Base-by-base conservation (phyloP, 441 rosid species). In the Croton laevigatus region DNA sequence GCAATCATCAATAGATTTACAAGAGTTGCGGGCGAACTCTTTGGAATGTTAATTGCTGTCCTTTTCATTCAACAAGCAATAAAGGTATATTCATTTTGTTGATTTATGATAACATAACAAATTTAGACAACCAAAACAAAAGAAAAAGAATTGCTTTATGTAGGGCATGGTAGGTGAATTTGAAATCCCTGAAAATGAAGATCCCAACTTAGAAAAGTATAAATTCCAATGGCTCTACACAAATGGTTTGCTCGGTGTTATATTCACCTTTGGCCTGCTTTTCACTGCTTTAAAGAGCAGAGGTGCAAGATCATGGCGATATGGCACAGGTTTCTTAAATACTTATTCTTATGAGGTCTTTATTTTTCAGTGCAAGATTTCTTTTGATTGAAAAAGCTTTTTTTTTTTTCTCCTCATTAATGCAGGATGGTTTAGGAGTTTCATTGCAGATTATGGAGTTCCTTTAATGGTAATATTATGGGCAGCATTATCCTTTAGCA, bases 11-110 rank as follows among this genome's bases (percentile, higher is more conserved):
- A 62, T 46, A 72, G 59, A 59, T 79, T 84, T 68, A 84, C 85
- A 3, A 71, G 87, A 74, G 44, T 84, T 38, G 87, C 83, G 3
- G 85, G 85, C 45, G 85, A 84, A 66, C 76, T 78, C 53, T 84
- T 78, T 66, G 87, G 85, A 68, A 80, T 81, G 82, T 68, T 84
- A 68, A 84, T 84, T 68, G 69, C 87, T 8, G 80, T 80, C 32
- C 83, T 84, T 14, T 84, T 84, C 78, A 69, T 81, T 48, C 81
- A 84, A 54, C 58, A 84, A 68, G 82, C 87, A 45, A 20, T 80
- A 13, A 80, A 80, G 83, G 83, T 81, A 51, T 11, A 11, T 48
- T 20, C 57, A 5, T 40, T 40, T 8, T 40, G 1, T 48, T 38
- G 9, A 22, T 57, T 36, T 17, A 2, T 38, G 14, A 61, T 11